Evolutionary conservation across 2,329 filamentous ascomycete species (phyloP), one percentile per base, ranked within the genome.

Genomic region (Alternaria sp.): DNA sequence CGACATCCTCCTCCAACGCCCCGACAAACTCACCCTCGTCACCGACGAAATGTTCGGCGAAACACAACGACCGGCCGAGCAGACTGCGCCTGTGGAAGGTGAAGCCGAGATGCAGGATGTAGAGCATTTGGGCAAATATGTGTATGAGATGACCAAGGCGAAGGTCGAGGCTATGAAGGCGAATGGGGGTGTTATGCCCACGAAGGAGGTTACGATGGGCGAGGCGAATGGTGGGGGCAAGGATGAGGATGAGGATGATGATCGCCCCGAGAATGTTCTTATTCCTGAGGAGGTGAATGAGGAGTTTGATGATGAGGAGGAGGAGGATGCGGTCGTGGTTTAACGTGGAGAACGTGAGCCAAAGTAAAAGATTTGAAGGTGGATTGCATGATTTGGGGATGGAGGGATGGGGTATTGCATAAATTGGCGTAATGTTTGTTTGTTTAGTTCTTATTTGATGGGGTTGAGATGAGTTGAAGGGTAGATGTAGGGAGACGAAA

Each of bases 91-190:
- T 13, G 81, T 80, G n/a, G 76, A 83, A 1, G 83, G 81, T 52
- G 81, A 81, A 21, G 90, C 89, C 1, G 85, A 88, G 19, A 98
- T 99, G 92, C 92, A 95, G 72, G 88, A 91, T 32, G 90, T 98
- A 1, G 95, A 99, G 83, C 96, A 99, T 82, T 81, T 99, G 36
- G 96, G 96, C 0, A 91, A 97, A 81, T 99, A 97, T 79, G 95
- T 99, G 21, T 97, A 89, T 77, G 93, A 99, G 80, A 99, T 99
- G 93, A 97, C 93, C 4, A 88, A 91, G 74, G 88, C 89, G 8
- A 91, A 90, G 79, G 79, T 90, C 2, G 85, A 88, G 73, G 84
- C 84, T 47, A 73, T 89, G 72, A 88, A 85, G 67, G 81, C 78
- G 50, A 78, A 77, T 6, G 76, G 77, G 1, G 80, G 74, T 0